Conservation (phyloP, 1,284 basidiomycete genomes). For the Tilletia setariae region DNA sequence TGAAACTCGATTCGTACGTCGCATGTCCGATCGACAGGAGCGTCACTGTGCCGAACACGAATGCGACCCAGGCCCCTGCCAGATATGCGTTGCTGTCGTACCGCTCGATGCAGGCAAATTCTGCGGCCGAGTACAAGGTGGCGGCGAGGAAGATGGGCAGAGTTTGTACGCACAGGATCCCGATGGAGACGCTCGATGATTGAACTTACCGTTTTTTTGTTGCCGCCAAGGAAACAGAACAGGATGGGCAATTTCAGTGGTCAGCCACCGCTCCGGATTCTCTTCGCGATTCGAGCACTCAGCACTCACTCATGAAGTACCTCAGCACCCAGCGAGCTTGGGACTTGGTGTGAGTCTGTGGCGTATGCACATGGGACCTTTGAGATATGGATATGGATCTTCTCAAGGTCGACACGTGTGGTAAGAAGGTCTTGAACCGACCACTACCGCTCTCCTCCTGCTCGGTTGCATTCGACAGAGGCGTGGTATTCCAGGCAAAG, state of each 20-base stretch:
- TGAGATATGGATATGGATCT: background rate
- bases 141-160: background rate
- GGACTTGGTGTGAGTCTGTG: background rate
- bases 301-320: constrained; percentile 8
- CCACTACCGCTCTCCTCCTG: background rate
- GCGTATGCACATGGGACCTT: background rate
- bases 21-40: background rate
- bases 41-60: background rate
- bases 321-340: constrained; percentile 6
- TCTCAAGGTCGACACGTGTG: background rate
- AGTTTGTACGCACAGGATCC: background rate
- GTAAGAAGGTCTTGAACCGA: background rate
- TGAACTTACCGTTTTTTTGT: background rate
- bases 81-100: background rate
- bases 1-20: background rate
- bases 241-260: background rate
- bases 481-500: too few relatives aligned
- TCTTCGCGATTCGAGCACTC: too few relatives aligned
- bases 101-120: background rate
- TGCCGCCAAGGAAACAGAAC: too few relatives aligned
- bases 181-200: background rate
- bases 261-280: too few relatives aligned
- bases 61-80: background rate
- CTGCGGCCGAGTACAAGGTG: background rate
- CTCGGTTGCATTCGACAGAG: too few relatives aligned